phyloP scores from a whole-genome alignment of 257 asterid genomes.

The Capsicum chinense region DNA sequence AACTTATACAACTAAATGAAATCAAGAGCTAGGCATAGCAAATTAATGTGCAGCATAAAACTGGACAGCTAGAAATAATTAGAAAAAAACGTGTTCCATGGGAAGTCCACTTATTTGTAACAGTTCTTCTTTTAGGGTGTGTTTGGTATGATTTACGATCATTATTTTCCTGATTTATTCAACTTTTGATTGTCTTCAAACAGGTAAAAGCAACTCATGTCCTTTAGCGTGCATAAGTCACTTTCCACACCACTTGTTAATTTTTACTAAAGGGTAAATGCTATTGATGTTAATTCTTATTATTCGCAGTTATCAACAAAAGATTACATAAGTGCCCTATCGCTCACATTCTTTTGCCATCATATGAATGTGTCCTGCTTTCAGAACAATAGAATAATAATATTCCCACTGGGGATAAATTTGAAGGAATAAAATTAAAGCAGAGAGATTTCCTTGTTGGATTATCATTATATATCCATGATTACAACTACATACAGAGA shows the following conservation, averaged over 20 bases:
- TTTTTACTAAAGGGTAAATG: neutral
- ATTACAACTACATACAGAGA: neutral
- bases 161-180: neutral
- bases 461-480: neutral
- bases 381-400: neutral
- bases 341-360: neutral
- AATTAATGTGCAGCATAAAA: neutral
- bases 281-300: neutral
- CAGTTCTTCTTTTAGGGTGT: neutral
- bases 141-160: neutral
- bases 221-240: neutral
- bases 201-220: neutral
- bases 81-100: neutral
- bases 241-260: neutral
- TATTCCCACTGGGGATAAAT: neutral
- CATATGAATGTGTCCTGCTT: neutral
- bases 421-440: neutral
- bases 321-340: neutral
- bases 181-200: neutral
- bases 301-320: constrained; percentile 15
- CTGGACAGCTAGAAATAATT: constrained; percentile 2
- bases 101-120: neutral
- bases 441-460: neutral
- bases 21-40: neutral
- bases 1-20: neutral